phyloP scores from a whole-genome alignment of 176 grass and related monocot genomes.

The Cenchrus purpureus region DNA sequence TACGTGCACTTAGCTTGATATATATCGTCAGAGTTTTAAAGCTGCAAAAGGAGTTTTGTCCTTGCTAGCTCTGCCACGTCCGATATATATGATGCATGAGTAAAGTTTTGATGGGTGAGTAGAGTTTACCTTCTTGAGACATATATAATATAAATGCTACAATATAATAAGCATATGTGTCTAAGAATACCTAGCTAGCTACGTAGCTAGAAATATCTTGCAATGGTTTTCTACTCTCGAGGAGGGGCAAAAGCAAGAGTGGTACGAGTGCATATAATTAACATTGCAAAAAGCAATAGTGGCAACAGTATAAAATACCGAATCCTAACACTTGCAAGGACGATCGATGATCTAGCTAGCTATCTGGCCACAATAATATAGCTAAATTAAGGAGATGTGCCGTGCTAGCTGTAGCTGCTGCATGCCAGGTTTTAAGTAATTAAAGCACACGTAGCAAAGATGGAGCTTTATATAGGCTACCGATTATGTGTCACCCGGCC shows the following conservation, averaged over 20 bases:
- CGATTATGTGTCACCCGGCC: background rate
- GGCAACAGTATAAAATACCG: too few relatives aligned
- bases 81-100: background rate
- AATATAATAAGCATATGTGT: too few relatives aligned
- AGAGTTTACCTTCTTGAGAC: too few relatives aligned
- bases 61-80: background rate
- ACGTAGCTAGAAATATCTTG: constrained; percentile 21
- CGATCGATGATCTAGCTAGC: background rate
- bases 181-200: too few relatives aligned
- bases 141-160: background rate
- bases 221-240: constrained; percentile 21
- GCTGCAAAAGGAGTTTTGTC: background rate
- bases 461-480: background rate
- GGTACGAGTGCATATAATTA: background rate
- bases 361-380: too few relatives aligned
- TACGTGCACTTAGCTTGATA: background rate
- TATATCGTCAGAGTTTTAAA: background rate
- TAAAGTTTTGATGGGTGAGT: too few relatives aligned
- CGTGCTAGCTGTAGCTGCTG: background rate
- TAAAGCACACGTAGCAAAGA: background rate
- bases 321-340: background rate
- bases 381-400: too few relatives aligned
- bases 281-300: background rate
- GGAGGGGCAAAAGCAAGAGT: constrained; percentile 14
- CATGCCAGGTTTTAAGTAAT: background rate